Percentiles rank a stretch among this genome's conserved stretches.
Conservation (phyloP, 176 grass and related monocot genomes). For the Raddia guianensis region DNA sequence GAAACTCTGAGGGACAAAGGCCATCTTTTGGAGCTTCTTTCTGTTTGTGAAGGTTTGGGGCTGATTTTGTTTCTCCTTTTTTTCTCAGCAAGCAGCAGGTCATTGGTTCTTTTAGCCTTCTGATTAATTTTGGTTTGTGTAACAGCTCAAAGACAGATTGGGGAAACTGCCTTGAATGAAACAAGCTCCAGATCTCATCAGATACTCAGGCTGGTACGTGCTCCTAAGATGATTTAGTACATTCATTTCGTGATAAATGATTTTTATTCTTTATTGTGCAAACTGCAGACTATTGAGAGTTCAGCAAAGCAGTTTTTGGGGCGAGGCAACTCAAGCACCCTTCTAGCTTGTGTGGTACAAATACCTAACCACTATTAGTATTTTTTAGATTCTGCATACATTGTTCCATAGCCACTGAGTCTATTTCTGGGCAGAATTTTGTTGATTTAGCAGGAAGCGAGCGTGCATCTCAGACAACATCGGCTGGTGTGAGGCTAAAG, state of each 20-base stretch:
- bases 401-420: slow-evolving; percentile 4
- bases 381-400: background rate
- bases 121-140: slow-evolving; percentile 10
- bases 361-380: background rate
- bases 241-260: background rate
- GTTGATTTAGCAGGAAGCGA: slow-evolving; percentile 97
- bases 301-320: slow-evolving; percentile 55
- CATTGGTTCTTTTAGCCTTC: background rate
- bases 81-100: background rate
- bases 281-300: slow-evolving; percentile 72
- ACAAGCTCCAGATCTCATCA: slow-evolving; percentile 92
- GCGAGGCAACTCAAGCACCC: slow-evolving; percentile 64
- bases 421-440: slow-evolving; percentile 63
- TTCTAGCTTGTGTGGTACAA: slow-evolving; percentile 78
- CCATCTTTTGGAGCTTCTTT: slow-evolving; percentile 87
- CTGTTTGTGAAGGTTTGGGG: slow-evolving; percentile 66
- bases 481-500: slow-evolving; percentile 71
- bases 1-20: slow-evolving; percentile 73
- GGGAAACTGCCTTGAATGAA: slow-evolving; percentile 84
- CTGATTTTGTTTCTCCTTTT: background rate
- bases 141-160: slow-evolving; percentile 85
- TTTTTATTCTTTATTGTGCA: slow-evolving; percentile 30
- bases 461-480: slow-evolving; percentile 75
- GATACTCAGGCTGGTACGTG: slow-evolving; percentile 84
- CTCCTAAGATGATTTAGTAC: background rate